These are phyloP conservation scores for Nephromyces sp. DNA, from an alignment of 169 alveolate species.

Conservation along the genomic window DNA sequence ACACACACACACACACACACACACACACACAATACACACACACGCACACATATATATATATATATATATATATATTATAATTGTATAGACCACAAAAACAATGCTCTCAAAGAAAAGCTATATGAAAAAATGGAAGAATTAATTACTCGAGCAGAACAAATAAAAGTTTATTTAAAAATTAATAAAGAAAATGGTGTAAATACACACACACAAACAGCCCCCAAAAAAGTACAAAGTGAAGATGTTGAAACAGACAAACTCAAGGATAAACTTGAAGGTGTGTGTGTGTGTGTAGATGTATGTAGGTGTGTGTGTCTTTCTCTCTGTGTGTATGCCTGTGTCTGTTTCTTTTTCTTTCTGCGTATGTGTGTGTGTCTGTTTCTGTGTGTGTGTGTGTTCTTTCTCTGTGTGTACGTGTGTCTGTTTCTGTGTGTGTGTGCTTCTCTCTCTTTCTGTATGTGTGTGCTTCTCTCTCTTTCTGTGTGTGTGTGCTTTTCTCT, in stretches of 20 bases:
- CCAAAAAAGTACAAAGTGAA: conserved; percentile 22
- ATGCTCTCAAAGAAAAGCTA: conserved; percentile 25
- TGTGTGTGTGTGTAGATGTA: conserved; percentile 1
- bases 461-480: too few species aligned
- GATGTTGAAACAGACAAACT: conserved; percentile 29
- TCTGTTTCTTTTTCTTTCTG: not conserved
- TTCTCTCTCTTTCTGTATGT: too few species aligned
- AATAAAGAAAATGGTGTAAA: too few species aligned
- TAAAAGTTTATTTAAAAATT: conserved; percentile 17
- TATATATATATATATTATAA: not conserved
- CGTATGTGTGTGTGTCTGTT: not conserved
- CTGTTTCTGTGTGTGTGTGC: too few species aligned
- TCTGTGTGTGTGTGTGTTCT: not conserved
- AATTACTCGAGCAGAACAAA: conserved; percentile 40
- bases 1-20: not conserved
- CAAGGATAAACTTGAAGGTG: conserved; percentile 22
- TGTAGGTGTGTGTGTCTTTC: not conserved
- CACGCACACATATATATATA: not conserved
- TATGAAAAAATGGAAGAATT: conserved; percentile 34
- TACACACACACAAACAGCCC: not conserved
- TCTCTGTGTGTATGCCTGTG: not conserved
- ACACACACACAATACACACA: too few species aligned
- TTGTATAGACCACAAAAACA: conserved; percentile 26
- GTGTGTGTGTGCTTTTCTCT: not conserved
- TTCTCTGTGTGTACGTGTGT: too few species aligned